These are phyloP conservation scores for Davidsoniella australis DNA, from an alignment of 2,329 filamentous ascomycete species.

Conservation along the genomic window DNA sequence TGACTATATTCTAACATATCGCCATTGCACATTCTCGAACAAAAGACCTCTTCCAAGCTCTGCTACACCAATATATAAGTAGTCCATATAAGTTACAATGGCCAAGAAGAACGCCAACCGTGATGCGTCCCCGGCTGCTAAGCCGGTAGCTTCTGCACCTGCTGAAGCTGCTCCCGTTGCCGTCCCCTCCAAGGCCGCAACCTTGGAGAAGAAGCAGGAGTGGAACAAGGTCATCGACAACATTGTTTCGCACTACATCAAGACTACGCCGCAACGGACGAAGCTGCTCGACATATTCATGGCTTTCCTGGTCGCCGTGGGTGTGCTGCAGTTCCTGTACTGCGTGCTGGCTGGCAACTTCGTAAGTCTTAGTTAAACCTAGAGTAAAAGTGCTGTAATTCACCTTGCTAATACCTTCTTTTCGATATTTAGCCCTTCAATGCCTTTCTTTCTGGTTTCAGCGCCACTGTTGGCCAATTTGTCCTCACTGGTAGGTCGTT, in stretches of 20 bases:
- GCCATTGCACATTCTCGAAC: background rate
- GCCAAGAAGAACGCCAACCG: constrained; percentile 11
- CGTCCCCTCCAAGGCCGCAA: constrained; percentile 13
- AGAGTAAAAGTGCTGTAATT: background rate
- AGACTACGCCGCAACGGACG: constrained; percentile 71
- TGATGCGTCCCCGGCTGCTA: constrained; percentile 15
- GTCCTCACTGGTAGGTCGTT: constrained; percentile 61
- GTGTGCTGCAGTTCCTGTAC: constrained; percentile 84
- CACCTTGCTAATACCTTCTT: background rate
- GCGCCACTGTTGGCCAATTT: constrained; percentile 89
- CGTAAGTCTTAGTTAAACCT: constrained; percentile 39
- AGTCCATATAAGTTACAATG: constrained; percentile 12
- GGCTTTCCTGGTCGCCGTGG: constrained; percentile 69
- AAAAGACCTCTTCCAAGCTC: no score
- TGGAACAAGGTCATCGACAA: constrained; percentile 46
- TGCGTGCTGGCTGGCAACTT: constrained; percentile 87
- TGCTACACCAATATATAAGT: no score
- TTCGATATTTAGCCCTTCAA: constrained; percentile 65
- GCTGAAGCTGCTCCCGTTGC: constrained; percentile 12
- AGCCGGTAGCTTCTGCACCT: constrained; percentile 13
- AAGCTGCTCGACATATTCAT: constrained; percentile 89
- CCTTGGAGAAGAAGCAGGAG: constrained; percentile 19
- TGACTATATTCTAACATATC: background rate
- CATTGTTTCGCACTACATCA: constrained; percentile 62
- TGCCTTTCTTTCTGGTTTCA: constrained; percentile 91